Base-by-base conservation (phyloP, 2,329 filamentous ascomycete species). In the Calonectria pseudoturangicola region DNA sequence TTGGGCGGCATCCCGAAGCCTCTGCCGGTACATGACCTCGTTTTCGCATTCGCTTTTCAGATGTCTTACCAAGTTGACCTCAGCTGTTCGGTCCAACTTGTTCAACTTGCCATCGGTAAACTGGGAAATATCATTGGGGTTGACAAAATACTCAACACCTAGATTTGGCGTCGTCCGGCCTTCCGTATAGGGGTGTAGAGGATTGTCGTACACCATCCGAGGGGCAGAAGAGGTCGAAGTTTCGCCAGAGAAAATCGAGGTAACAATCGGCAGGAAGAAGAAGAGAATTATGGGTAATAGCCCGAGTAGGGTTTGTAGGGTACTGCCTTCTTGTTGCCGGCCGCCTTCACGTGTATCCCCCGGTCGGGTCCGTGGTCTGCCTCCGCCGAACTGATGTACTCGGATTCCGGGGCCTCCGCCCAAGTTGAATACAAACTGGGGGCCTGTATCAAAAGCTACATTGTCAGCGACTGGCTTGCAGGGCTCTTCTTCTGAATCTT, bases 401-500 rank as follows among this genome's bases (percentile, higher is more conserved):
- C 96, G 92, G 79, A 99, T 92, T 25, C 96, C 96, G 3, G 96
- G 95, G 9, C 95, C 95, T 73, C 96, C 96, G 77, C 95, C 95
- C 84, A 98, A 91, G 85, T 98, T 98, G 86, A 98, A 98, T 68
- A 98, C 94, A 83, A 98, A 98, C 79, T 95, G 94, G 30, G 95
- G 95, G 18, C 95, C 95, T 73, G 89, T 90, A 80, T 95, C 93
- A 84, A 96, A 95, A 50, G 86, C 89, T 89, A 76, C 30, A 66
- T 66, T 58, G 77, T 83, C 71, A 81, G 81, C 63, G 41, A 39
- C 43, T 33, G 50, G 66, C 45, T 66, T 47, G 27, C 39, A 43
- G 43, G 45, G 27, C 45, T 16, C 16, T 15, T 28, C 30, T 18
- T 33, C 50, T 67, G 33, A 27, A 72, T 64, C 82, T 82, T 73